Evolutionary conservation across 768 basidiomycete genomes (phyloP), one percentile per base, ranked within the genome.

Genomic region (Glaciozyma martinii): DNA sequence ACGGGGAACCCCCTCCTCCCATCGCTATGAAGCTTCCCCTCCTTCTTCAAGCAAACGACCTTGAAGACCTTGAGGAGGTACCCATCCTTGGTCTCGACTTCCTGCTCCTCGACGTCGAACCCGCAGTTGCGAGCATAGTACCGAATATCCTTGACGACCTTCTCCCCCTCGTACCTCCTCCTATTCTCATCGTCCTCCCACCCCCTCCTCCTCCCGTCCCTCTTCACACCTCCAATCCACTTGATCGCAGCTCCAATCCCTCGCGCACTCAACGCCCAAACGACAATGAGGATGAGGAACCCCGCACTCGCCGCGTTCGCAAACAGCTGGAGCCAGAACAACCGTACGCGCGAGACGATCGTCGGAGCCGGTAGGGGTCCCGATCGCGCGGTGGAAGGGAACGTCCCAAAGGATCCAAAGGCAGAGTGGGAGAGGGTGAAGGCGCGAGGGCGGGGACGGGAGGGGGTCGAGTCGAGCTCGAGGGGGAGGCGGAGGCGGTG

Each of bases 11-110:
- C 78, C 23, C 76, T 77, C 70, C 66, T 60, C 6, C 68, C 68
- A 46, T 72, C 68, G 18, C 61, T 30, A 29, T 72, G 70, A 3
- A 63, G 21, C 50, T 58, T 59, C 1, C 25, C 30, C n/a, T 61
- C 23, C 61, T 67, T 70, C 37, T 56, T 50, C 18, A 63, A 61
- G n/a, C 61, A 62, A 21, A 67, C 60, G 55, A 76, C 77, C 70
- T 72, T 73, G 64, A 73, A 71, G 62, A 78, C 77, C 68, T 78
- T 64, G 71, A 79, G 71, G 43, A 76, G 73, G 67, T 78, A 81
- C 40, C 81, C 81, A 65, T 81, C 81, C 63, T 80, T 78, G 12
- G 79, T 81, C 70, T 79, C 79, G 33, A 80, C 76, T 49, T 74
- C 74, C 71, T 79, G 78, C 62, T 81, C 76, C 47, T 77, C 74